Evolutionary conservation across 208 protist genomes (phyloP).

Genomic region (Wallacemonas sp.): DNA sequence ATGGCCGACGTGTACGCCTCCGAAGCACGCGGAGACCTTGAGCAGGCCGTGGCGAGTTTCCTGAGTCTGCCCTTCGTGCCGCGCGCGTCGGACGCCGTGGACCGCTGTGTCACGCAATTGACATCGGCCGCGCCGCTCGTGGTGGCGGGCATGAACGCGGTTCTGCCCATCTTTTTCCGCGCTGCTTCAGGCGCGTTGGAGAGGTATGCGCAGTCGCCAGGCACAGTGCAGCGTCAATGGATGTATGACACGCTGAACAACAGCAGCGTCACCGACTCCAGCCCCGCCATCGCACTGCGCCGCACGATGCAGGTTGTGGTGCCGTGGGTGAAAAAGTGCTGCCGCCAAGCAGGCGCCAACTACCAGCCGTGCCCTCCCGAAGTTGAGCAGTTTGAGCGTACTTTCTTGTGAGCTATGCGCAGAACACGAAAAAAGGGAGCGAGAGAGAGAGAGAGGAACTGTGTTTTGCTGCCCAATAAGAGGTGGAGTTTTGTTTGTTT

Average conservation of each 20-base stretch:
- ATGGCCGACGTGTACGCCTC: constrained; percentile 64
- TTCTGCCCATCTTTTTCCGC: constrained; percentile 35
- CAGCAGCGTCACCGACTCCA: constrained; percentile 9
- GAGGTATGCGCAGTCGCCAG: constrained; percentile 13
- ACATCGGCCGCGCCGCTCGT: constrained; percentile 24
- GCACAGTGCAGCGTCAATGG: constrained; percentile 5
- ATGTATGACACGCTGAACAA: constrained; percentile 9
- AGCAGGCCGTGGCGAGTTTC: constrained; percentile 45
- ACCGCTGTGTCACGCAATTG: constrained; percentile 28
- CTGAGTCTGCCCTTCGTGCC: constrained; percentile 67
- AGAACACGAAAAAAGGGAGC: constrained; percentile 19
- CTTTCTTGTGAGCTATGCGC: constrained; percentile 28
- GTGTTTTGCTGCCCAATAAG: too few relatives aligned
- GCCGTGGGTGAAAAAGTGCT: constrained; percentile 63
- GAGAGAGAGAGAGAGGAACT: not conserved
- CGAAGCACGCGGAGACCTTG: constrained; percentile 31
- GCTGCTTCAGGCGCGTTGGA: constrained; percentile 25
- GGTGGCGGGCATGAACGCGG: constrained; percentile 31
- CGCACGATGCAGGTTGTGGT: constrained; percentile 50
- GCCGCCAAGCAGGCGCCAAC: constrained; percentile 22
- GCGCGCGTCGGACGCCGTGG: constrained; percentile 13
- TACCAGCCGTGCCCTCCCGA: constrained; percentile 32
- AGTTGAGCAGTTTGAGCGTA: constrained; percentile 49
- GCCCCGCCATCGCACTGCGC: constrained; percentile 18
- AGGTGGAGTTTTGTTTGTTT: too few relatives aligned